Base-by-base conservation (phyloP, 441 rosid species). In the Adansonia grandidieri region DNA sequence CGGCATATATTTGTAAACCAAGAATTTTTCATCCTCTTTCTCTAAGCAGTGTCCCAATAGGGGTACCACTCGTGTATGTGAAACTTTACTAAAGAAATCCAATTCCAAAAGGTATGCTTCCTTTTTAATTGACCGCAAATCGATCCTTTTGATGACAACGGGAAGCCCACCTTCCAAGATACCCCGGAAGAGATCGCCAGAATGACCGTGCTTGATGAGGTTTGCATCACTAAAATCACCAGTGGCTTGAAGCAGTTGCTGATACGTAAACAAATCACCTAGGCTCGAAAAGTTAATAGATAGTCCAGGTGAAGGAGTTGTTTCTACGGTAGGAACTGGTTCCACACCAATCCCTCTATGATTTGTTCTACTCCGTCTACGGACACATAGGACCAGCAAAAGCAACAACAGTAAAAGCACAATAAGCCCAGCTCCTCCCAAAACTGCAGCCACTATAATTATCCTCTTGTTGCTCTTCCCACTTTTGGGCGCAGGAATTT, bases 1-100 rank as follows among this genome's bases (percentile, higher is more conserved):
- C 24, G 91, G 95, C 97, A 95, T 95, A 78, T 79, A 89, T 83
- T 90, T 97, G 75, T 97, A 97, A 8, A 92, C 92, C 86, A 97
- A 53, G 66, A 92, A 77, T 89, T 92, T 97, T 82, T 90, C 96
- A 77, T 84, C 84, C 84, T 93, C 98, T 61, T 84, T 87, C 83
- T 88, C 99, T 71, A 90, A 84, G 86, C 91, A 95, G 71, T 93
- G 96, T 80, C 99, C 99, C 71, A 95, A 65, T 42, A 95, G 87
- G 2, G 98, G 95, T 70, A 95, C 92, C 66, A 95, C 77, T 84
- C 97, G 93, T 28, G 88, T 72, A 84, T 92, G 89, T 58, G 86
- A 88, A 79, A 85, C 90, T 64, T 91, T 92, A 77, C 93, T 88
- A 69, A 93, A 91, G 78, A 89, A 78, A 60, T 97, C 97, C 79